Percentiles rank a stretch among this genome's conserved stretches.
Evolutionary conservation across 352 stramenopile genomes (phyloP).

Genomic region (Phytophthora ramorum): DNA sequence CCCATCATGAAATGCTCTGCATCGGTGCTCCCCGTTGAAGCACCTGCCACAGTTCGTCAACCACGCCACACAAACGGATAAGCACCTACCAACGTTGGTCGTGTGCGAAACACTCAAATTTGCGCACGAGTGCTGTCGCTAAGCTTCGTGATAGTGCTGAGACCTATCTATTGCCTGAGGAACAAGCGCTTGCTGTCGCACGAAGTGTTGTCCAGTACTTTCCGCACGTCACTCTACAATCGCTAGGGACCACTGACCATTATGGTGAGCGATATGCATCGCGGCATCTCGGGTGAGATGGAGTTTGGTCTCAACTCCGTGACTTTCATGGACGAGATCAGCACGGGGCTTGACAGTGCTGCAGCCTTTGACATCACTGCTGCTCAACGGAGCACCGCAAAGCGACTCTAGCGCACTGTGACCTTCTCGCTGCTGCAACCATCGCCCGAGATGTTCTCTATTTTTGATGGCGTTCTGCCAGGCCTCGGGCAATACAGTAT

Average conservation of each 20-base stretch:
- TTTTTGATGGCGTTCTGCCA: constrained; percentile 11
- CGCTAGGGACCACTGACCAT: constrained; percentile 12
- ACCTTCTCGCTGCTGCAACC: constrained; percentile 21
- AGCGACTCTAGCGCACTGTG: constrained; percentile 17
- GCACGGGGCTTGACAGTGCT: constrained; percentile 54
- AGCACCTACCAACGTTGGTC: constrained; percentile 18
- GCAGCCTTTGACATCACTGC: constrained; percentile 55
- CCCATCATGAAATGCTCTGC: constrained; percentile 19
- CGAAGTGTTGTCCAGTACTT: neutral
- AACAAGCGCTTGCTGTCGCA: neutral
- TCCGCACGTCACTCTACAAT: constrained; percentile 3
- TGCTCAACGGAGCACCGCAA: constrained; percentile 12
- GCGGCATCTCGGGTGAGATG: constrained; percentile 86
- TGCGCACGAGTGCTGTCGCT: constrained; percentile 15
- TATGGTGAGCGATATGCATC: constrained; percentile 15
- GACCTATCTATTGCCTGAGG: neutral
- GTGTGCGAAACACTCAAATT: constrained; percentile 21
- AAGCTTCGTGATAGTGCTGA: neutral
- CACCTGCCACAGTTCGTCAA: constrained; percentile 25
- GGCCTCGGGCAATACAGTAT: no score
- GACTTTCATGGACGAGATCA: constrained; percentile 90
- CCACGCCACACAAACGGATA: constrained; percentile 20
- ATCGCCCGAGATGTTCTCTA: constrained; percentile 17
- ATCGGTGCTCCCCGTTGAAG: constrained; percentile 7
- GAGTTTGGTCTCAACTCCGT: constrained; percentile 76